Evolutionary conservation across 2,329 filamentous ascomycete genomes (phyloP).

Genomic region (Huntiella savannae): DNA sequence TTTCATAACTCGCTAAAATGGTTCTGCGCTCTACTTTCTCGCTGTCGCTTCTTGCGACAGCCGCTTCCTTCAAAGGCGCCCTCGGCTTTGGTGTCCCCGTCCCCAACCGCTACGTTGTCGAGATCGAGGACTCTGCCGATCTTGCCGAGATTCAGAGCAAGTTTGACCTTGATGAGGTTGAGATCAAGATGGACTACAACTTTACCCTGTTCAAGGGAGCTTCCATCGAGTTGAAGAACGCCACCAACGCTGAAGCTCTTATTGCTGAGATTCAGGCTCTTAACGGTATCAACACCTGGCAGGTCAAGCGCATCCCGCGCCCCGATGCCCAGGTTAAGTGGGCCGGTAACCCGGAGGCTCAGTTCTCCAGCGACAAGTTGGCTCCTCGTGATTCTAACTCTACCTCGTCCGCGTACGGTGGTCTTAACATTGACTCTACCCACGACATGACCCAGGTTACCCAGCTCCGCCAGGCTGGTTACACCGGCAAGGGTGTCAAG

Average conservation of each 20-base stretch:
- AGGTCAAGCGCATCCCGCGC: slow-evolving; percentile 25
- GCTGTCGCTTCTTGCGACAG: slow-evolving; percentile 20
- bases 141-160: slow-evolving; percentile 21
- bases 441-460: slow-evolving; percentile 39
- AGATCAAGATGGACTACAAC: slow-evolving; percentile 28
- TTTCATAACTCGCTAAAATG: slow-evolving; percentile 17
- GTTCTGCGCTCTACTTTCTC: slow-evolving; percentile 18
- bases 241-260: slow-evolving; percentile 24
- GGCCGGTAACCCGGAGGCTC: slow-evolving; percentile 19
- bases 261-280: slow-evolving; percentile 23
- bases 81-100: slow-evolving; percentile 16
- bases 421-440: slow-evolving; percentile 21
- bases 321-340: slow-evolving; percentile 26
- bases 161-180: slow-evolving; percentile 21
- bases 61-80: slow-evolving; percentile 16
- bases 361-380: slow-evolving; percentile 4
- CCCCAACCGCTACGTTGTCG: slow-evolving; percentile 32
- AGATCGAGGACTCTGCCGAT: slow-evolving; percentile 31
- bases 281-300: slow-evolving; percentile 30
- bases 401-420: slow-evolving; percentile 1
- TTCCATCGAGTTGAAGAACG: slow-evolving; percentile 32
- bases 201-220: slow-evolving; percentile 34
- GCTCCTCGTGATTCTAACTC: slow-evolving; percentile 4
- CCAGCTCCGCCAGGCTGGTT: slow-evolving; percentile 28
- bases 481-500: slow-evolving; percentile 32